A percentile compares a stretch with the other conserved stretches of the same genome.
Conservation (phyloP, 2,329 filamentous ascomycete species). For the Pseudogymnoascus sp. region DNA sequence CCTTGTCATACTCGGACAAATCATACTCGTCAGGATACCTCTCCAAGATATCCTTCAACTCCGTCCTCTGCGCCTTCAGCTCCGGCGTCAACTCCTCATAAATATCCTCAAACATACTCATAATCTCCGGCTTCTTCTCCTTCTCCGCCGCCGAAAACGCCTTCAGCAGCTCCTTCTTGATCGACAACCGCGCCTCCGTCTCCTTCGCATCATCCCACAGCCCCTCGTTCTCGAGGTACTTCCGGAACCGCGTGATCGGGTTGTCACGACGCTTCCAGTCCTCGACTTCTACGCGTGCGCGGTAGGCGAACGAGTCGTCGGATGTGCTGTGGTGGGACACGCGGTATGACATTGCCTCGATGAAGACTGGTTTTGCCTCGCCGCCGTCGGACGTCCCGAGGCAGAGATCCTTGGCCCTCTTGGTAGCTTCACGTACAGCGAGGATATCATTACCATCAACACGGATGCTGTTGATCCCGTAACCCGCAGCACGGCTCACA, state of each 20-base stretch:
- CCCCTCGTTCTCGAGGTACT: conserved; percentile 79
- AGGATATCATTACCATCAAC: conserved; percentile 95
- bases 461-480: conserved; percentile 88
- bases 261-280: conserved; percentile 91
- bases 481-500: conserved; percentile 75
- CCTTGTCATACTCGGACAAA: conserved; percentile 65
- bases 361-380: conserved; percentile 56
- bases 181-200: conserved; percentile 56
- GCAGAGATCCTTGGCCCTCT: conserved; percentile 68
- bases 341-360: conserved; percentile 98
- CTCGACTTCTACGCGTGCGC: conserved; percentile 85
- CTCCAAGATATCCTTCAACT: conserved; percentile 70
- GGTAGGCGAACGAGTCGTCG: conserved; percentile 94
- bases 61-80: conserved; percentile 62
- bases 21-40: conserved; percentile 93
- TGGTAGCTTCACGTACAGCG: conserved; percentile 74
- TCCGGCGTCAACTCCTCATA: conserved; percentile 85
- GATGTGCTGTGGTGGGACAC: conserved; percentile 95
- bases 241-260: conserved; percentile 73
- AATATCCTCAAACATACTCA: conserved; percentile 73
- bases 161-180: conserved; percentile 68
- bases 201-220: conserved; percentile 84
- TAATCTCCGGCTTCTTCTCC: conserved; percentile 68
- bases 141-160: conserved; percentile 80
- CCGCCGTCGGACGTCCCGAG: conserved; percentile 37